Percentiles rank a stretch among this genome's conserved stretches.
Evolutionary conservation across 2,329 filamentous ascomycete genomes (phyloP).

Genomic region (Talaromyces sp.): DNA sequence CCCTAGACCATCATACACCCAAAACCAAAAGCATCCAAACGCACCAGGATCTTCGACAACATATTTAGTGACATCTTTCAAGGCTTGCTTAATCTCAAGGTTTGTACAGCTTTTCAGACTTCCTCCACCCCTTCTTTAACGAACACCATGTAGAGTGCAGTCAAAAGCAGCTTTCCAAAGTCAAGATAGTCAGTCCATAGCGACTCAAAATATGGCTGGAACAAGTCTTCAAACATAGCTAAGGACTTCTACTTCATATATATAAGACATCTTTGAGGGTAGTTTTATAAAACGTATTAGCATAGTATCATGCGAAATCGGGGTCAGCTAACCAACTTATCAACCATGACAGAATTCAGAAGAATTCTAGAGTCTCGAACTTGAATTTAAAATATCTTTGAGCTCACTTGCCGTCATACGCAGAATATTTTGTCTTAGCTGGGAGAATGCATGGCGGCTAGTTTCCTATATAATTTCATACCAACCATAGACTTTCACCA

Average conservation of each 20-base stretch:
- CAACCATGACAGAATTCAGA: neutral
- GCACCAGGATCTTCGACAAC: neutral
- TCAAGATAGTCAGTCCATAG: neutral
- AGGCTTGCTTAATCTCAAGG: neutral
- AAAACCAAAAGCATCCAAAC: neutral
- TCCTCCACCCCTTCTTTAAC: neutral
- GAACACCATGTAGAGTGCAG: neutral
- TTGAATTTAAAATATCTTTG: neutral
- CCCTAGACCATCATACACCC: neutral
- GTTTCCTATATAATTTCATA: neutral
- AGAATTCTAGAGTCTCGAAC: neutral
- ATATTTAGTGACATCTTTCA: neutral
- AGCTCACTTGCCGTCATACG: neutral
- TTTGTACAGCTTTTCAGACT: neutral
- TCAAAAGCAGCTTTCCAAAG: neutral
- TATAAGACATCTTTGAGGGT: neutral
- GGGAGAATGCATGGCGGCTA: neutral
- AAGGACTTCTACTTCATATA: neutral
- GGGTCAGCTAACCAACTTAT: neutral
- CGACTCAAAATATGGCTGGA: neutral
- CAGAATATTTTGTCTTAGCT: neutral
- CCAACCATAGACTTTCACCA: neutral
- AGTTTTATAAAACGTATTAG: neutral
- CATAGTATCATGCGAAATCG: neutral
- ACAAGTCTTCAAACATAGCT: neutral